phyloP scores from a whole-genome alignment of 352 stramenopile genomes.

The Phytophthora nicotianae region DNA sequence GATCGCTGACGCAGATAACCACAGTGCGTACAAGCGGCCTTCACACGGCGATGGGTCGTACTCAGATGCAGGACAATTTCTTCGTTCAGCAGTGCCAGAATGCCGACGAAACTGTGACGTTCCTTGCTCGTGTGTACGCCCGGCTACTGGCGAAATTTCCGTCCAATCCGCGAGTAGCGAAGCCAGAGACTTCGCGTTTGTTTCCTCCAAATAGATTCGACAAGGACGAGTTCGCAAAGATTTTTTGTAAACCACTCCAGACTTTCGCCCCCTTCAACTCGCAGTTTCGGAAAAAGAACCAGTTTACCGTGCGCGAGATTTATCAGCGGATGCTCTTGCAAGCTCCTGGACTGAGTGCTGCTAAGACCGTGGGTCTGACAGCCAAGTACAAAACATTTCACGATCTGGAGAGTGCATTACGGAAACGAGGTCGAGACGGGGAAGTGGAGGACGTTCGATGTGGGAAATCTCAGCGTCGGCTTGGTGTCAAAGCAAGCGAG shows the following conservation, averaged over 20 bases:
- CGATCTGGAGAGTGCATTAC: constrained; percentile 47
- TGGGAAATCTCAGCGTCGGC: constrained; percentile 51
- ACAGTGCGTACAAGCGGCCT: constrained; percentile 63
- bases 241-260: constrained; percentile 58
- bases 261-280: constrained; percentile 70
- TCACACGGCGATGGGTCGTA: constrained; percentile 77
- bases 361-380: constrained; percentile 55
- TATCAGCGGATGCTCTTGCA: constrained; percentile 89
- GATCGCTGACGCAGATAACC: constrained; percentile 75
- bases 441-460: constrained; percentile 53
- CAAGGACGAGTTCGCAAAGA: constrained; percentile 24
- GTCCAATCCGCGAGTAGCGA: neutral
- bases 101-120: constrained; percentile 78
- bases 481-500: constrained; percentile 44
- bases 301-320: constrained; percentile 75
- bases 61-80: constrained; percentile 83
- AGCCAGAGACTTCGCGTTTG: constrained; percentile 19
- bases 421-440: constrained; percentile 35
- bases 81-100: constrained; percentile 82
- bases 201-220: constrained; percentile 10
- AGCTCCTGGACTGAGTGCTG: constrained; percentile 58
- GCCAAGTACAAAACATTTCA: constrained; percentile 56
- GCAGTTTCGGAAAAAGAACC: constrained; percentile 75
- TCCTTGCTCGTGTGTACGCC: constrained; percentile 68
- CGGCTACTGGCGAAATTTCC: constrained; percentile 70